Base-by-base conservation (phyloP, 2,329 filamentous ascomycete species). In the Exophiala bonariae region DNA sequence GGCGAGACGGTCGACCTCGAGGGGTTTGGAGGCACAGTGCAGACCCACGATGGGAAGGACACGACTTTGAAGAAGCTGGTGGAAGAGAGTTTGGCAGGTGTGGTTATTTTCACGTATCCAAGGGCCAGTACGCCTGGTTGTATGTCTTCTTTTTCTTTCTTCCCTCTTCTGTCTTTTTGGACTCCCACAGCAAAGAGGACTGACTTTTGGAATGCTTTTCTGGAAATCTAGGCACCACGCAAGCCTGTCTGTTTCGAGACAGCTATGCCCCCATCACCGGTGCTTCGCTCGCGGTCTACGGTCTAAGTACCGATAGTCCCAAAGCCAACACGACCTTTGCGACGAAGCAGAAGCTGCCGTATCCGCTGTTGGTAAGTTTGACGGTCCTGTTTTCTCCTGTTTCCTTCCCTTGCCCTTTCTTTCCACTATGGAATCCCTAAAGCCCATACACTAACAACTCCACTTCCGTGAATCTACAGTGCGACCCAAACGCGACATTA, bases 281-380 rank as follows among this genome's bases (percentile, higher is more conserved):
- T 20, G 86, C 82, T 45, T 92, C 92, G 7, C 81, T 95, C 50
- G 79, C 84, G 64, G 89, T 99, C 71, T 97, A 89, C 67, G 93
- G 93, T 46, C 83, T 99, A 41, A 95, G 88, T 53, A 81, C 81
- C 59, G 93, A 97, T 73, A 87, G 84, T 38, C 83, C 89, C 61
- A 95, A 93, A 72, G 83, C 89, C 61, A 99, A 99, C 75, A 91
- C 88, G 18, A 89, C 82, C 36, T 99, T 97, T 79, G 87, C 89
- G 71, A 85, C 83, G 32, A 96, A 95, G 75, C 89, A 97, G 69
- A 89, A 86, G 55, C 80, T 97, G 44, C 88, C 86, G 4, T 99
- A 96, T 68, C 76, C 86, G 28, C 81, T 99, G 36, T 80, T 99
- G 44, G 53, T 56, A 18, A 49, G 50, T 22, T 17, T 14, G 19